Percentiles rank a stretch among this genome's conserved stretches.
Conservation (phyloP, 2,329 filamentous ascomycete species). For the Botrytis tulipae region DNA sequence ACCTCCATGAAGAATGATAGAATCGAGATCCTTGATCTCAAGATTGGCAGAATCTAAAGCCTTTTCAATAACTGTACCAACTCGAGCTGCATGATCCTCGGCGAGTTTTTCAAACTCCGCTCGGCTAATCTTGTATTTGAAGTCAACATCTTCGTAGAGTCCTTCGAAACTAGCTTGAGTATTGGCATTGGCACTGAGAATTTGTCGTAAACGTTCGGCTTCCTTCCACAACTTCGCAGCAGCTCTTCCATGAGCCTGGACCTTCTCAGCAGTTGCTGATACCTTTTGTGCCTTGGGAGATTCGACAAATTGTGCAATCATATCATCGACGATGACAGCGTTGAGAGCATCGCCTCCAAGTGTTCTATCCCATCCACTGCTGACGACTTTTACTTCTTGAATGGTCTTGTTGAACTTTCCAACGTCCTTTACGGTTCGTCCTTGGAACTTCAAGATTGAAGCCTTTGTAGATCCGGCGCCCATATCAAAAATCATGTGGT, state of each 20-base stretch:
- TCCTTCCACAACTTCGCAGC: constrained; percentile 92
- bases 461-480: constrained; percentile 92
- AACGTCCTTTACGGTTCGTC: constrained; percentile 82
- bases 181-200: constrained; percentile 89
- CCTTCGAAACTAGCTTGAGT: constrained; percentile 80
- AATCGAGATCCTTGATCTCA: constrained; percentile 73
- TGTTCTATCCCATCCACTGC: constrained; percentile 82
- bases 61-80: constrained; percentile 66
- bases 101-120: constrained; percentile 79
- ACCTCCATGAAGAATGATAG: constrained; percentile 90
- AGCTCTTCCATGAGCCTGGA: constrained; percentile 76
- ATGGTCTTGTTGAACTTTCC: constrained; percentile 95
- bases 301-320: constrained; percentile 75
- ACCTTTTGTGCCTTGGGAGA: constrained; percentile 65
- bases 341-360: constrained; percentile 91
- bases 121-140: constrained; percentile 84
- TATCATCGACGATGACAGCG: constrained; percentile 82
- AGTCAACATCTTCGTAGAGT: constrained; percentile 87
- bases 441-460: constrained; percentile 85
- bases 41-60: constrained; percentile 74
- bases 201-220: constrained; percentile 79
- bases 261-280: constrained; percentile 58
- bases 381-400: constrained; percentile 88
- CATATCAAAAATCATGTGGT: constrained; percentile 96
- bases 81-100: constrained; percentile 63